Conservation (phyloP, 2,329 filamentous ascomycete genomes). For the Diplodia scrobiculata region DNA sequence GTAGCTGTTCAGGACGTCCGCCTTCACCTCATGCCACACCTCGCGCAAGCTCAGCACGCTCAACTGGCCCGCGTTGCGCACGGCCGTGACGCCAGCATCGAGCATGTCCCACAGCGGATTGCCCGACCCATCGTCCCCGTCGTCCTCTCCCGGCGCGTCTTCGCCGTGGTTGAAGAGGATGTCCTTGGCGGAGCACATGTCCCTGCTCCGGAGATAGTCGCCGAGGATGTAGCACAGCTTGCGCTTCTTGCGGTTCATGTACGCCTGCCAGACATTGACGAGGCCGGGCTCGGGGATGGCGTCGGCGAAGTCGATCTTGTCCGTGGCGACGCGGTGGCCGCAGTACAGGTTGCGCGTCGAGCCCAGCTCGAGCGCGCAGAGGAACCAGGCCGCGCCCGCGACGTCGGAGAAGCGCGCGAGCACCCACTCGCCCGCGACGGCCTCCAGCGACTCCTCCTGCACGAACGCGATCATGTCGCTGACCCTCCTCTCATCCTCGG, state of each 20-base stretch:
- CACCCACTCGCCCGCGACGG: neutral
- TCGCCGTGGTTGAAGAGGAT: neutral
- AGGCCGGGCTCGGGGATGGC: conserved; percentile 4
- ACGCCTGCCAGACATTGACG: neutral
- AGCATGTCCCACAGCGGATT: neutral
- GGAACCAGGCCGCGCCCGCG: neutral
- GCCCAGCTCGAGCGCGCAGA: conserved; percentile 1
- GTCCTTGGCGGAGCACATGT: neutral
- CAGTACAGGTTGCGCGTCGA: neutral
- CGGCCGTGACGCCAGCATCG: neutral
- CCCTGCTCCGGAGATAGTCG: neutral
- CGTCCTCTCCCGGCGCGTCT: neutral
- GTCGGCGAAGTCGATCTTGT: conserved; percentile 5
- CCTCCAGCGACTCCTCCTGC: neutral
- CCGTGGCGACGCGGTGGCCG: conserved; percentile 6
- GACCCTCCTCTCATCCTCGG: neutral
- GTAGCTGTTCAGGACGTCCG: neutral
- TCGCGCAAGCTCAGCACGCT: neutral
- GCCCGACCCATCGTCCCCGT: neutral
- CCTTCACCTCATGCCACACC: neutral
- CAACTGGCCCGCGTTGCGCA: neutral
- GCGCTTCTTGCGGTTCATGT: conserved; percentile 11
- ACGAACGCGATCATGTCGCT: conserved; percentile 2
- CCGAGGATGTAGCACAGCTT: conserved; percentile 1
- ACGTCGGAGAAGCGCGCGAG: conserved; percentile 2